Evolutionary conservation across 2,329 filamentous ascomycete genomes (phyloP), one percentile per base, ranked within the genome.

Genomic region (Cryphonectria naterciae): DNA sequence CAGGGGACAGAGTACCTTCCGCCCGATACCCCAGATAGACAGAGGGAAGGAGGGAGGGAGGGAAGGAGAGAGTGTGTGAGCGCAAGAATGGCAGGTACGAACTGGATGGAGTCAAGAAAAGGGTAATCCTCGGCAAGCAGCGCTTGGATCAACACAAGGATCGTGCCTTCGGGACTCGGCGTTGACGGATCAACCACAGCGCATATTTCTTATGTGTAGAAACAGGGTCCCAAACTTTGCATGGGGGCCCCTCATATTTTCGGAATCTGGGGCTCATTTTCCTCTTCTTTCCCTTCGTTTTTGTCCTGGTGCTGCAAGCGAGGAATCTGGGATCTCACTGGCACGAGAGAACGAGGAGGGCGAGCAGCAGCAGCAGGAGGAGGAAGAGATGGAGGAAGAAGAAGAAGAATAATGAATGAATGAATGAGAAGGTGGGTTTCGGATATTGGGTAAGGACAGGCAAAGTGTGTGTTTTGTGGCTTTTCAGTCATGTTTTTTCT

Each of bases 111-210:
- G 70, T 58, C 25, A 58, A 54, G 54, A 52, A 43, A 65, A 70
- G 64, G 70, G 49, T 70, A 69, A 72, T 70, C 62, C 32, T 70
- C 64, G 64, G 68, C 49, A 35, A 35, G 61, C 61, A 54, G 62
- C 58, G 69, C 69, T 68, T 52, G 68, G 68, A 67, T 70, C 70
- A 67, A 60, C 64, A 58, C 64, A 67, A 63, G 70, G 70, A 72
- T 68, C 65, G 67, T 68, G 68, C 35, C 49, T 67, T 60, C 68
- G 70, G 70, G 64, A 66, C 46, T 65, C 70, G 70, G 70, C 70
- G 70, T 60, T 66, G 68, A 63, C 60, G 58, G 70, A 64, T 39
- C 67, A 39, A 49, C 56, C 65, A 52, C 32, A 70, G 67, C 63
- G 64, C 63, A 46, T 72, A 67, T 63, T 25, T 39, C 22, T 25